phyloP scores from a whole-genome alignment of 345 rosid species.

The Acer negundo region DNA sequence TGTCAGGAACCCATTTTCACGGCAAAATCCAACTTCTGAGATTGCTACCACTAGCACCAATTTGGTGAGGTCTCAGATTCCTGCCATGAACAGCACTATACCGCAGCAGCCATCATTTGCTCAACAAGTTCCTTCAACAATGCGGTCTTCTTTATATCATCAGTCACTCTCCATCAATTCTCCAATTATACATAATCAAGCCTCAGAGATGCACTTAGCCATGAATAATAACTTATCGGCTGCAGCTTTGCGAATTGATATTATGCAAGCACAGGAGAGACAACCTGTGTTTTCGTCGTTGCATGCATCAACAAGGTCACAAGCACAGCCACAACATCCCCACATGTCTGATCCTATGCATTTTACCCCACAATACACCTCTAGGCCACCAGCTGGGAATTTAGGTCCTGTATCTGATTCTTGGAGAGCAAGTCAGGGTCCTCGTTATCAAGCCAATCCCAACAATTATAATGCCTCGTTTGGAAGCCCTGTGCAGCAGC shows the following conservation, averaged over 20 bases:
- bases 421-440: constrained; percentile 53
- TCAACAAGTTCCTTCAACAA: constrained; percentile 34
- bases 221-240: constrained; percentile 23
- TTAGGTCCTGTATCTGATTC: constrained; percentile 32
- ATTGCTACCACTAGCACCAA: constrained; percentile 10
- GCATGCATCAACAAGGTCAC: constrained; percentile 20
- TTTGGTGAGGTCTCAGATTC: constrained; percentile 29
- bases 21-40: constrained; percentile 37
- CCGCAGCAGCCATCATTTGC: constrained; percentile 37
- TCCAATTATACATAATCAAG: constrained; percentile 4
- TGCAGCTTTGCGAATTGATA: constrained; percentile 28
- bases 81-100: constrained; percentile 22
- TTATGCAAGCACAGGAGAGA: constrained; percentile 26
- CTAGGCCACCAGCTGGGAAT: constrained; percentile 36
- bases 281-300: constrained; percentile 21
- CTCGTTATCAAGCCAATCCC: constrained; percentile 39
- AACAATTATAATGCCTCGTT: constrained; percentile 28
- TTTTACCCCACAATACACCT: constrained; percentile 15
- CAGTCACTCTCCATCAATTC: constrained; percentile 20
- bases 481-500: constrained; percentile 37
- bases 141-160: constrained; percentile 19
- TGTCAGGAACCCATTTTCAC: constrained; percentile 63
- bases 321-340: constrained; percentile 21
- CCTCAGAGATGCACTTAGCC: constrained; percentile 20
- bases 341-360: constrained; percentile 18